A percentile compares a stretch with the other conserved stretches of the same genome.
Evolutionary conservation across 495 filamentous ascomycete genomes (phyloP).

Genomic region (Hypoxylon subgilvum): DNA sequence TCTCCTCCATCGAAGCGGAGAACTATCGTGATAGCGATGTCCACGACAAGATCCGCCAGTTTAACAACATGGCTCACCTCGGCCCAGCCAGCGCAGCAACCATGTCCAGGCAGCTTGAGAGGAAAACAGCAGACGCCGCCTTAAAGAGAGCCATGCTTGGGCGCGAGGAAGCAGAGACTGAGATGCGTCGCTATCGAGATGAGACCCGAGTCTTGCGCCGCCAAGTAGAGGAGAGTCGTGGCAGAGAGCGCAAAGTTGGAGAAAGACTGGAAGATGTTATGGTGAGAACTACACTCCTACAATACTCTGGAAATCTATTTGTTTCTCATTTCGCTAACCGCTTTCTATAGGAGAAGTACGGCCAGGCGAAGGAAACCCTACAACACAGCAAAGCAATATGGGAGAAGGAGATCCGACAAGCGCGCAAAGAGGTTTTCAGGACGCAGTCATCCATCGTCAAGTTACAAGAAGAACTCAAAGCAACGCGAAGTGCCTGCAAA

Average conservation of each 20-base stretch:
- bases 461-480: conserved; percentile 80
- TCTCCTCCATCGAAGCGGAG: conserved; percentile 36
- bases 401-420: conserved; percentile 82
- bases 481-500: conserved; percentile 59
- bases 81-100: conserved; percentile 42
- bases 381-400: conserved; percentile 73
- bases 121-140: conserved; percentile 70
- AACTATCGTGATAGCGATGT: conserved; percentile 69
- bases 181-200: conserved; percentile 67
- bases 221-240: conserved; percentile 71
- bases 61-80: conserved; percentile 68
- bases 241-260: conserved; percentile 73
- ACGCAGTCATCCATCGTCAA: conserved; percentile 77
- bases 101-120: conserved; percentile 65
- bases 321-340: conserved; percentile 10
- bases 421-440: conserved; percentile 86
- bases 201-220: conserved; percentile 59
- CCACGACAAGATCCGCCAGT: conserved; percentile 82
- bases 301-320: neutral
- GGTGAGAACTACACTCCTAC: conserved; percentile 49
- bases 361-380: conserved; percentile 74
- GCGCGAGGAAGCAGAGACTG: conserved; percentile 78
- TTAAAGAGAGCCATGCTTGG: conserved; percentile 81
- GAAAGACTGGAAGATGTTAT: conserved; percentile 79
- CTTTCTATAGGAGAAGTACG: conserved; percentile 69